These are phyloP conservation scores for Beauveria sp. DNA, from an alignment of 2,329 filamentous ascomycete genomes.

Conservation along the genomic window DNA sequence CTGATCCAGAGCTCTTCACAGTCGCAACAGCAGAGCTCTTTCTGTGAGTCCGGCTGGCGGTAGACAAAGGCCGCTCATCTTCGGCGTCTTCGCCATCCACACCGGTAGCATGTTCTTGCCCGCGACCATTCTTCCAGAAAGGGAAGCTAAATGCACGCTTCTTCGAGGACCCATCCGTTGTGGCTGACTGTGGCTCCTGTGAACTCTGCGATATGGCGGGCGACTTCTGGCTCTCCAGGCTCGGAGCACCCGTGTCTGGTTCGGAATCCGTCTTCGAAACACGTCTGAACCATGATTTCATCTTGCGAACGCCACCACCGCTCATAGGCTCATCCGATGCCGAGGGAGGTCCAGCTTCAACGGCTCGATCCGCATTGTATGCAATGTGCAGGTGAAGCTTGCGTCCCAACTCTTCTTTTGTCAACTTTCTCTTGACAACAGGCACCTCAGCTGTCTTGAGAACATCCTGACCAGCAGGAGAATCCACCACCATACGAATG, in stretches of 20 bases:
- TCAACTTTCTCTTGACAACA: constrained; percentile 34
- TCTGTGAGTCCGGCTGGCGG: background rate
- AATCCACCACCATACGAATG: constrained; percentile 41
- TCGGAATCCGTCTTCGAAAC: constrained; percentile 28
- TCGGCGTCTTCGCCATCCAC: background rate
- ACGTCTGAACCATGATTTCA: constrained; percentile 45
- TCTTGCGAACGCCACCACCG: constrained; percentile 32
- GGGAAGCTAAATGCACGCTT: constrained; percentile 46
- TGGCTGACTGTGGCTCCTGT: constrained; percentile 18
- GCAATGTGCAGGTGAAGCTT: constrained; percentile 16
- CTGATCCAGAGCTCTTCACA: constrained; percentile 29
- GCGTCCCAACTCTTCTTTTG: constrained; percentile 17
- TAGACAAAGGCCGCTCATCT: background rate
- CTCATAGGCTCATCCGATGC: constrained; percentile 15
- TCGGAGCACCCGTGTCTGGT: background rate
- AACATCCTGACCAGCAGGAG: constrained; percentile 35
- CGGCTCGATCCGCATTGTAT: constrained; percentile 13
- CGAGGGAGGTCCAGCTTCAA: constrained; percentile 15
- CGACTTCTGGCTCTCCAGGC: constrained; percentile 12
- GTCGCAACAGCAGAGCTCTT: constrained; percentile 18
- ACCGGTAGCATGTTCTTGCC: constrained; percentile 23
- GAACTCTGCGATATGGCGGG: constrained; percentile 18
- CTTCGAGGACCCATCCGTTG: constrained; percentile 27
- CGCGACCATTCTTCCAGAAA: constrained; percentile 47
- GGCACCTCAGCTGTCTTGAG: constrained; percentile 30